Percentiles rank a stretch among this genome's conserved stretches.
These are phyloP conservation scores for Penicillium cataractarum DNA, from an alignment of 495 filamentous ascomycete species.

Conservation along the genomic window DNA sequence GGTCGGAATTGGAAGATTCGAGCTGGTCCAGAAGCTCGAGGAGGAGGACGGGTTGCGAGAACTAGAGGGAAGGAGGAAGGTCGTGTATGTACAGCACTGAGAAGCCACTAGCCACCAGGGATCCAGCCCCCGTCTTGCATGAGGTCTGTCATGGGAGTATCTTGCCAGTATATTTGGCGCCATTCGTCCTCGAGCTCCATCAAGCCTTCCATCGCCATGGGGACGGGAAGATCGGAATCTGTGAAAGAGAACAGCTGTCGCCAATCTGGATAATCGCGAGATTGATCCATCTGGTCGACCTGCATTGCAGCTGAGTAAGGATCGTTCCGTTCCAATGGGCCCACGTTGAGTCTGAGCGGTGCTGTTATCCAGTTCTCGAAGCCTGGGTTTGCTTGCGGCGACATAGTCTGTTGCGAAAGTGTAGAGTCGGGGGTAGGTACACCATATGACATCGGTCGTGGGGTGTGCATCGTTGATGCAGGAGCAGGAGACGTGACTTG, in stretches of 20 bases:
- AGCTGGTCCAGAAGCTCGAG: not conserved
- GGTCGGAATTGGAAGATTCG: not conserved
- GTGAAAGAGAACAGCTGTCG: conserved; percentile 51
- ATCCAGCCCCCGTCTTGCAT: conserved; percentile 49
- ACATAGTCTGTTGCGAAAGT: conserved; percentile 28
- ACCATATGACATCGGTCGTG: conserved; percentile 36
- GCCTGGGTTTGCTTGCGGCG: conserved; percentile 33
- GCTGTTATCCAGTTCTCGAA: conserved; percentile 47
- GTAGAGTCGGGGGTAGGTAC: conserved; percentile 43
- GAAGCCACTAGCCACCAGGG: conserved; percentile 28
- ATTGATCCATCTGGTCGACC: conserved; percentile 40
- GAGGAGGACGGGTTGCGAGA: not conserved
- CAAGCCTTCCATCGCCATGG: conserved; percentile 44
- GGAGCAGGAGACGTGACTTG: conserved; percentile 26
- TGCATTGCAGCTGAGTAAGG: conserved; percentile 30
- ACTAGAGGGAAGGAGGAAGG: not conserved
- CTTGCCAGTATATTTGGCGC: conserved; percentile 54
- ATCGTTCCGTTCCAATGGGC: conserved; percentile 31
- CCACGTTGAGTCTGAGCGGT: conserved; percentile 34
- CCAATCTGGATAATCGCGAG: conserved; percentile 49
- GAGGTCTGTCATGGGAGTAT: conserved; percentile 49
- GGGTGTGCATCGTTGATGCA: conserved; percentile 27
- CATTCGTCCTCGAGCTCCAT: conserved; percentile 52
- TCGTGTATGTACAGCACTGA: conserved; percentile 8
- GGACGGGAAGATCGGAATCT: conserved; percentile 45